Conservation (phyloP, 768 basidiomycete species). For the Lanmaoa rubissima region DNA sequence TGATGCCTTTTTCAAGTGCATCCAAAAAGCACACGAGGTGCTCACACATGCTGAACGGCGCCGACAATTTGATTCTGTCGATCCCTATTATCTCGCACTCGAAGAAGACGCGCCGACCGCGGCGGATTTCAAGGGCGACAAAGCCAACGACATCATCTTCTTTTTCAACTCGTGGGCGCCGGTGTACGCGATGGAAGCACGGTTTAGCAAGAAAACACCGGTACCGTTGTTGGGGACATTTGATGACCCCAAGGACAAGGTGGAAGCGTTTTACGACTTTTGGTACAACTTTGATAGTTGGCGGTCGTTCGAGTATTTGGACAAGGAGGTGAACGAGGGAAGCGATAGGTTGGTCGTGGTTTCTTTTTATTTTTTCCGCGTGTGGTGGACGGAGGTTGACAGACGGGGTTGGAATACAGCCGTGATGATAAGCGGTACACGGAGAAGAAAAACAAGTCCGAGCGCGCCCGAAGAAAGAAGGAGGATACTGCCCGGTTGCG, state of each 20-base stretch:
- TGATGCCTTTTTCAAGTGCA: slow-evolving; percentile 99
- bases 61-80: slow-evolving; percentile 95
- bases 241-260: slow-evolving; percentile 73
- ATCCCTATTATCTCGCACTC: slow-evolving; percentile 68
- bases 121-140: slow-evolving; percentile 49
- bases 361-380: not conserved
- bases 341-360: slow-evolving; percentile 72
- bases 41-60: slow-evolving; percentile 84
- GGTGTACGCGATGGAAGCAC: slow-evolving; percentile 88
- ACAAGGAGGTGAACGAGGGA: slow-evolving; percentile 98
- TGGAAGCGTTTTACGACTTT: slow-evolving; percentile 95
- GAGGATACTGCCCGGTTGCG: slow-evolving; percentile 93
- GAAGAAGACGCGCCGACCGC: slow-evolving; percentile 77
- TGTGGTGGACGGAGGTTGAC: slow-evolving; percentile 11
- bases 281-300: slow-evolving; percentile 99
- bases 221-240: slow-evolving; percentile 76
- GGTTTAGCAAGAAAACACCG: slow-evolving; percentile 85
- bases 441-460: slow-evolving; percentile 99
- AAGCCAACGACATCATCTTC: slow-evolving; percentile 46
- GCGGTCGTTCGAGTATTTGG: slow-evolving; percentile 96
- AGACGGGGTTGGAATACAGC: slow-evolving; percentile 38
- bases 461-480: slow-evolving; percentile 95
- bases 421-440: slow-evolving; percentile 99
- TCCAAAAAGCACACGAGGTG: slow-evolving; percentile 96
- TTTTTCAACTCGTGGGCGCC: slow-evolving; percentile 77